Percentiles rank a stretch among this genome's conserved stretches.
phyloP scores from a whole-genome alignment of 805 yeast genomes.

The Lachancea quebecensis region DNA sequence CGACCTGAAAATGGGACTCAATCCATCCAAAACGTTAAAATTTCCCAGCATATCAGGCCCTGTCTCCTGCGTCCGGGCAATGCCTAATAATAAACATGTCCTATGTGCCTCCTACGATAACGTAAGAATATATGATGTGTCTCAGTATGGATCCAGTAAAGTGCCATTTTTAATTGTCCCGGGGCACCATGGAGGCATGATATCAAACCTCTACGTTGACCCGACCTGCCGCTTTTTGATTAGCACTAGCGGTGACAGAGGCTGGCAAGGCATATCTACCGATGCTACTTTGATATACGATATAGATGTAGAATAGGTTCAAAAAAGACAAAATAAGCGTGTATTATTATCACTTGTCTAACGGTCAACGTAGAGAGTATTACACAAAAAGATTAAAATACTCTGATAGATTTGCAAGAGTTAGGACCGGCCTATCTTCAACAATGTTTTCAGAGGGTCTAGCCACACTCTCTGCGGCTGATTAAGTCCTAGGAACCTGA shows the following conservation, averaged over 20 bases:
- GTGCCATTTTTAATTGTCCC: constrained; percentile 87
- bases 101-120: constrained; percentile 89
- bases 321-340: not conserved
- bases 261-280: constrained; percentile 82
- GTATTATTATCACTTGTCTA: not conserved
- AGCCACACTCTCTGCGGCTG: constrained; percentile 5
- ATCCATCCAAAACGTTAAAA: constrained; percentile 51
- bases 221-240: constrained; percentile 83
- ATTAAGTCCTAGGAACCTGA: constrained; percentile 3
- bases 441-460: constrained; percentile 6
- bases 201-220: constrained; percentile 73
- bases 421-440: constrained; percentile 5
- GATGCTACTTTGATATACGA: constrained; percentile 81
- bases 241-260: constrained; percentile 89
- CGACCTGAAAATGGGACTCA: constrained; percentile 51
- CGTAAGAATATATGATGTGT: constrained; percentile 75
- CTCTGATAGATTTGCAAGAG: not conserved
- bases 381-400: not conserved
- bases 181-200: constrained; percentile 91
- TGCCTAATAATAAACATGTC: constrained; percentile 75
- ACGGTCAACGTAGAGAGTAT: no score
- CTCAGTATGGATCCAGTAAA: constrained; percentile 31
- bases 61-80: constrained; percentile 67
- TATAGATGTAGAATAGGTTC: constrained; percentile 43
- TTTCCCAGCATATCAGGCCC: constrained; percentile 90